These are phyloP conservation scores for Taphrina populina DNA, from an alignment of 1,139 yeast species.

Conservation along the genomic window DNA sequence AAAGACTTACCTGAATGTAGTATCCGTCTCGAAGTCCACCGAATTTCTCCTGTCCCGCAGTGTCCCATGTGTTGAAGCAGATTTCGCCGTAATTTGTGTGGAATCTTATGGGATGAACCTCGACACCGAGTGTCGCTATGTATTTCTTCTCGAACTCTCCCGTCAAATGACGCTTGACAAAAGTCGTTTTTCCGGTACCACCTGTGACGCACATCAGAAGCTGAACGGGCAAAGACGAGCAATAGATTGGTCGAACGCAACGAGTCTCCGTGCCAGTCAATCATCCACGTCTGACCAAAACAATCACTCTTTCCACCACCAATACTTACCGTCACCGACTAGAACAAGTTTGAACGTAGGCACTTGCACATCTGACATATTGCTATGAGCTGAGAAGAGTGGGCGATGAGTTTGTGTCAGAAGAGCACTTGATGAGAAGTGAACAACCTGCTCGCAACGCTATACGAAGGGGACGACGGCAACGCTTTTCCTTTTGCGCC, in stretches of 20 bases:
- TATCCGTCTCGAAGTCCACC: slow-evolving; percentile 99
- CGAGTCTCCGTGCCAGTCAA: too few relatives aligned
- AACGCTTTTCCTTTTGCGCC: too few relatives aligned
- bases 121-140: slow-evolving; percentile 92
- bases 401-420: too few relatives aligned
- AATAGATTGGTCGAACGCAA: too few relatives aligned
- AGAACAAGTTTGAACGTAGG: slow-evolving; percentile 84
- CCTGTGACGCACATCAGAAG: slow-evolving; percentile 50
- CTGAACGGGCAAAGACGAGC: too few relatives aligned
- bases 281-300: too few relatives aligned
- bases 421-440: too few relatives aligned
- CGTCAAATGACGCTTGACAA: slow-evolving; percentile 98
- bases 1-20: slow-evolving; percentile 63
- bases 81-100: slow-evolving; percentile 98
- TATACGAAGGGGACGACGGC: too few relatives aligned
- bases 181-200: slow-evolving; percentile 99
- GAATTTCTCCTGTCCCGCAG: slow-evolving; percentile 99
- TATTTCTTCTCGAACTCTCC: slow-evolving; percentile 96
- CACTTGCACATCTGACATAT: slow-evolving; percentile 57
- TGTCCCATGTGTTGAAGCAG: slow-evolving; percentile 98
- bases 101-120: slow-evolving; percentile 97
- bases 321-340: slow-evolving; percentile 41
- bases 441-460: too few relatives aligned
- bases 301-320: too few relatives aligned
- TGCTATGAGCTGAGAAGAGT: too few relatives aligned